phyloP scores from a whole-genome alignment of 2,329 filamentous ascomycete genomes.

The Ophiognomonia clavigignenti-juglandacearum region DNA sequence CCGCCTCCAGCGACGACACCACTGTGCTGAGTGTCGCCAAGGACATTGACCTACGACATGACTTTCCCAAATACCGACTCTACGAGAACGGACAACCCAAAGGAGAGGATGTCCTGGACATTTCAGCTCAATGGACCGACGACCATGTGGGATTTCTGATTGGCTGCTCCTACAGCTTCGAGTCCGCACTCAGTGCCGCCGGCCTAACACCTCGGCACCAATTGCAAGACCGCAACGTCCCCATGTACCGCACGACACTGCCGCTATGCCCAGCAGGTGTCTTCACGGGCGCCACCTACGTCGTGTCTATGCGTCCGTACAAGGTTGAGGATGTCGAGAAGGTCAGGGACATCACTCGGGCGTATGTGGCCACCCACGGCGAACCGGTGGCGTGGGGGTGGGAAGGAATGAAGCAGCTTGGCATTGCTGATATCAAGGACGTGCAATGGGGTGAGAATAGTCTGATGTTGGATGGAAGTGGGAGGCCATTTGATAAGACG shows the following conservation, averaged over 20 bases:
- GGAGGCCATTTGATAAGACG: slow-evolving; percentile 25
- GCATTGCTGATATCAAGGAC: slow-evolving; percentile 46
- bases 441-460: slow-evolving; percentile 55
- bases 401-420: slow-evolving; percentile 46
- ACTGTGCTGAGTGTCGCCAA: slow-evolving; percentile 25
- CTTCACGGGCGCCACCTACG: slow-evolving; percentile 49
- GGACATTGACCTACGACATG: slow-evolving; percentile 51
- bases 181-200: slow-evolving; percentile 46
- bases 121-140: slow-evolving; percentile 47
- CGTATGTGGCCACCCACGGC: slow-evolving; percentile 54
- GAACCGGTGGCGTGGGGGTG: slow-evolving; percentile 63
- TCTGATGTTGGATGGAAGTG: slow-evolving; percentile 34
- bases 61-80: slow-evolving; percentile 54
- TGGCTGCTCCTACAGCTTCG: slow-evolving; percentile 61
- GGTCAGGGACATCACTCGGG: slow-evolving; percentile 50
- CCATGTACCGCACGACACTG: slow-evolving; percentile 57
- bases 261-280: slow-evolving; percentile 53
- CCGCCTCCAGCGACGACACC: neutral
- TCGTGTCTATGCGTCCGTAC: slow-evolving; percentile 63
- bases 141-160: slow-evolving; percentile 60
- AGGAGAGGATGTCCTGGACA: slow-evolving; percentile 33
- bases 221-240: slow-evolving; percentile 42
- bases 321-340: slow-evolving; percentile 39
- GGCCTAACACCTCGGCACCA: slow-evolving; percentile 49
- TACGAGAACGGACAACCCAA: slow-evolving; percentile 44